Evolutionary conservation across 2,329 filamentous ascomycete genomes (phyloP).

Genomic region (Colletotrichum cordylinicola): DNA sequence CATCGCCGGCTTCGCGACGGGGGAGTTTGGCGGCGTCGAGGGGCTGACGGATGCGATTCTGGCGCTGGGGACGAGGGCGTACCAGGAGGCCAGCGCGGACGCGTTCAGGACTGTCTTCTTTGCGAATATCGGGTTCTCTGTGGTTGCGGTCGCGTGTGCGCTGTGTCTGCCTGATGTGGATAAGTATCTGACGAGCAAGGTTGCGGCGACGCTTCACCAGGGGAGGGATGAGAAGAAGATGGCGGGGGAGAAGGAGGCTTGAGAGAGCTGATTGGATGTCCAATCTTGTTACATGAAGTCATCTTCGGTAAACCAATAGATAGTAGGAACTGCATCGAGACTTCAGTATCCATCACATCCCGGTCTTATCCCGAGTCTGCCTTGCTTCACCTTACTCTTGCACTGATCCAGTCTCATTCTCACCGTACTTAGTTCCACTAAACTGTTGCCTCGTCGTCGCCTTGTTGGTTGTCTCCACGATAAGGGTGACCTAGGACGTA

Average conservation of each 20-base stretch:
- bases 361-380: background rate
- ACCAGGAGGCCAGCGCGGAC: conserved; percentile 36
- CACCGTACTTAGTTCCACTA: background rate
- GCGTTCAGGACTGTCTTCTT: conserved; percentile 41
- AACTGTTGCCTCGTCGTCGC: background rate
- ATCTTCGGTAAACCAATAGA: background rate
- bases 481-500: background rate
- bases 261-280: background rate
- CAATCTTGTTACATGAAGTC: background rate
- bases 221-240: conserved; percentile 26
- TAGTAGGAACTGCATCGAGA: background rate
- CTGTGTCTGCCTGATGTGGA: conserved; percentile 38
- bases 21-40: conserved; percentile 31
- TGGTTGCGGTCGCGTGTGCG: conserved; percentile 33
- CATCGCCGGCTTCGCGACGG: conserved; percentile 34
- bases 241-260: background rate
- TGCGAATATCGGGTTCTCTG: conserved; percentile 39
- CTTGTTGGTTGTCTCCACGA: background rate
- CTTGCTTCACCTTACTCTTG: background rate
- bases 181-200: conserved; percentile 34
- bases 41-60: conserved; percentile 36
- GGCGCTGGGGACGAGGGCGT: conserved; percentile 31
- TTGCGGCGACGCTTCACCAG: conserved; percentile 37
- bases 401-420: background rate
- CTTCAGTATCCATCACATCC: accelerated